Evolutionary conservation across 495 filamentous ascomycete genomes (phyloP).

Genomic region (Hypoxylon cercidicola): DNA sequence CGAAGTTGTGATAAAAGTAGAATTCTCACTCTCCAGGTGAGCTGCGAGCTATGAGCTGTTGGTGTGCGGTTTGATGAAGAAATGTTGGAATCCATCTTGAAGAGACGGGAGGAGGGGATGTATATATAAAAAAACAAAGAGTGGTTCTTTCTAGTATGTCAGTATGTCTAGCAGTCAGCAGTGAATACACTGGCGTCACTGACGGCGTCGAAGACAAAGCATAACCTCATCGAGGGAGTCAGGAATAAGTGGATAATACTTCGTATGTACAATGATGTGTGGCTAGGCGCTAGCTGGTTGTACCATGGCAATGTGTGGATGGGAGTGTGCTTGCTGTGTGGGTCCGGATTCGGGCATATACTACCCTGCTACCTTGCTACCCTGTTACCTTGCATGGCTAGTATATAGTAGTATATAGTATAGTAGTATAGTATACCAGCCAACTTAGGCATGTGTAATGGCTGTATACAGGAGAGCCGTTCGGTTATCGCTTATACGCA

Average conservation of each 20-base stretch:
- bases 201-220: conserved; percentile 15
- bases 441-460: conserved; percentile 23
- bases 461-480: conserved; percentile 3
- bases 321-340: conserved; percentile 23
- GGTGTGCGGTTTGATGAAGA: conserved; percentile 8
- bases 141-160: too few relatives aligned
- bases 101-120: conserved; percentile 29
- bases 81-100: conserved; percentile 5
- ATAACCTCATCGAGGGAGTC: conserved; percentile 16
- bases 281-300: conserved; percentile 30
- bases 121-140: conserved; percentile 36
- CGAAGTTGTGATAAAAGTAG: too few relatives aligned
- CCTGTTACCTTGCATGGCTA: conserved; percentile 18
- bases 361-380: conserved; percentile 3
- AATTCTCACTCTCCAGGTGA: too few relatives aligned
- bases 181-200: conserved; percentile 19
- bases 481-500: conserved; percentile 32
- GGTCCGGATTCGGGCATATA: conserved; percentile 29
- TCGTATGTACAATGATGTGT: conserved; percentile 45
- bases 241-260: conserved; percentile 37
- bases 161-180: conserved; percentile 20
- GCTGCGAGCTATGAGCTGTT: too few relatives aligned
- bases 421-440: conserved; percentile 16
- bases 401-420: conserved; percentile 13
- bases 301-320: conserved; percentile 21